phyloP scores from a whole-genome alignment of 768 basidiomycete species.

The Leccinum rimulosum region DNA sequence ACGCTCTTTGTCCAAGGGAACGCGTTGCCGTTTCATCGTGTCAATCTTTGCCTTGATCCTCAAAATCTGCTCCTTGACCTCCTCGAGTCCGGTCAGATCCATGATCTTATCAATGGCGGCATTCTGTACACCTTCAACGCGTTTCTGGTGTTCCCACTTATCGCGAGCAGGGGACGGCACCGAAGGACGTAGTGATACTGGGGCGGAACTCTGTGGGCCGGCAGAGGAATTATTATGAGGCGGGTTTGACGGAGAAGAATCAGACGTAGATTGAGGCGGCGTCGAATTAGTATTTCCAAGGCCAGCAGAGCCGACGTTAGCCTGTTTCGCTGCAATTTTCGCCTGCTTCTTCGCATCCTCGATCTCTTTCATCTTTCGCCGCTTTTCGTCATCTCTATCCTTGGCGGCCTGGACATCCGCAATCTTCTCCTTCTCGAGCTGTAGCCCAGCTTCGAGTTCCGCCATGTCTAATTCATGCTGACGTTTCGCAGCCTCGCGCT shows the following conservation, averaged over 20 bases:
- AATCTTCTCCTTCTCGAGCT: constrained; percentile 7
- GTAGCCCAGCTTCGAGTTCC: constrained; percentile 8
- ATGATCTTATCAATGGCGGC: constrained; percentile 50
- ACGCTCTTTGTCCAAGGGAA: too few relatives aligned
- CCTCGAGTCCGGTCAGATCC: constrained; percentile 64
- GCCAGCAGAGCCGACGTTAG: background rate
- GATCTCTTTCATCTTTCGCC: constrained; percentile 9
- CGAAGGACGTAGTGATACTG: constrained; percentile 3
- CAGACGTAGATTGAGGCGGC: background rate
- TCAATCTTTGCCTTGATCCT: too few relatives aligned
- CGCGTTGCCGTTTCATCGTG: too few relatives aligned
- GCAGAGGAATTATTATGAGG: background rate
- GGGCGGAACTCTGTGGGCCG: background rate
- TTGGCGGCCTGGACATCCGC: constrained; percentile 11
- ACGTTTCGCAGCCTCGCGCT: constrained; percentile 44
- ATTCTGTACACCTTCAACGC: constrained; percentile 49
- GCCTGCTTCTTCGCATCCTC: constrained; percentile 9
- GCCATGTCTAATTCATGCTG: constrained; percentile 33
- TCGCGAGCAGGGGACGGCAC: constrained; percentile 13
- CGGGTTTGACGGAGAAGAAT: background rate
- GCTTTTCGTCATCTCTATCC: constrained; percentile 14
- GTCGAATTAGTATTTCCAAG: background rate
- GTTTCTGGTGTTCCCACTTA: constrained; percentile 36
- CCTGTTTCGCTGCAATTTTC: constrained; percentile 8
- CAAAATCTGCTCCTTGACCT: constrained; percentile 43